Evolutionary conservation across 495 filamentous ascomycete species (phyloP).

Genomic region (Evansstolkia leycettana): DNA sequence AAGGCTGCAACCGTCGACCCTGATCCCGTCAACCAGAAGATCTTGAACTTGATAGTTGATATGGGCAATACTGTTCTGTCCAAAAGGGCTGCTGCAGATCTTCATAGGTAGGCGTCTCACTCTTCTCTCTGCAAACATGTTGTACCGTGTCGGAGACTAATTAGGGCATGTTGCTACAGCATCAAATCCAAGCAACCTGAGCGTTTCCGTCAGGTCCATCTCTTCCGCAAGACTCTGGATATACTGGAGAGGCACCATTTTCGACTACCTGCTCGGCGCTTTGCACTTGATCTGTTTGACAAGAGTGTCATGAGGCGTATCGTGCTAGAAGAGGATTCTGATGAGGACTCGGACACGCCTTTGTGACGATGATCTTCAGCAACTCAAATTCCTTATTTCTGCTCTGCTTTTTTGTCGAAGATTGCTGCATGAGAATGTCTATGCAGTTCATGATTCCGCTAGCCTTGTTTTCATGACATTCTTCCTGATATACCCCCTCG

Average conservation of each 20-base stretch:
- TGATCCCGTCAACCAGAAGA: slow-evolving; percentile 57
- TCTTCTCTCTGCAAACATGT: too few species aligned
- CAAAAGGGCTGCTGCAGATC: slow-evolving; percentile 61
- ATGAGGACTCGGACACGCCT: slow-evolving; percentile 25
- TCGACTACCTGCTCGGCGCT: slow-evolving; percentile 68
- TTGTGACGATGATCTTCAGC: slow-evolving; percentile 12
- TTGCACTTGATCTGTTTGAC: slow-evolving; percentile 89
- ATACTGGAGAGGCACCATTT: slow-evolving; percentile 88
- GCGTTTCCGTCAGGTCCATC: slow-evolving; percentile 57
- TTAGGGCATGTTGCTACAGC: slow-evolving; percentile 19
- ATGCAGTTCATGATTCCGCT: too few species aligned
- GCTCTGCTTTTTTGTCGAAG: too few species aligned
- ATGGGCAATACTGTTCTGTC: slow-evolving; percentile 81
- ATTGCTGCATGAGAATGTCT: too few species aligned
- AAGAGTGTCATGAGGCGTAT: slow-evolving; percentile 73
- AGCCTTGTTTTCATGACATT: too few species aligned
- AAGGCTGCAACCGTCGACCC: slow-evolving; percentile 42
- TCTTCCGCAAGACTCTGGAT: slow-evolving; percentile 75
- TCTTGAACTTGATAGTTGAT: slow-evolving; percentile 69
- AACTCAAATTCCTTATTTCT: too few species aligned
- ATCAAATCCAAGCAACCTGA: slow-evolving; percentile 54
- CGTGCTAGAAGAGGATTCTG: slow-evolving; percentile 54
- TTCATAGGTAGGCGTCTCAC: slow-evolving; percentile 40
- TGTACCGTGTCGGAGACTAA: slow-evolving; percentile 9
- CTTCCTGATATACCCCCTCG: too few species aligned